Conservation (phyloP, 306 rosid genomes). For the Vachellia collinsii region DNA sequence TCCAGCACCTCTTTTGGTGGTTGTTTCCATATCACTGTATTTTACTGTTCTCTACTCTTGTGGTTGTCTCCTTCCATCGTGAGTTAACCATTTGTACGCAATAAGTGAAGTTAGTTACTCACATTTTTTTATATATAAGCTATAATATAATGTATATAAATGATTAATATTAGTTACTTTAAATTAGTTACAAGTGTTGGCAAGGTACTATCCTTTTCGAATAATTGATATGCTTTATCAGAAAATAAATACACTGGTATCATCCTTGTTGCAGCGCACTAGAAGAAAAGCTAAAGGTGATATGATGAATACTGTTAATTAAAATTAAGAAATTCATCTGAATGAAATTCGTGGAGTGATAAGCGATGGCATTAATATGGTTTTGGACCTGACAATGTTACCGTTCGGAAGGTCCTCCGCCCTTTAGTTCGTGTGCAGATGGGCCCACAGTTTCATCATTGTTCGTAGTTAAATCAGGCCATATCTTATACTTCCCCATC, state of each 20-base stretch:
- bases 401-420: not conserved
- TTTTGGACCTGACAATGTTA: not conserved
- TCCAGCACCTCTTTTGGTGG: too few species aligned
- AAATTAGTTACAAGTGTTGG: not conserved
- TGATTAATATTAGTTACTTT: not conserved
- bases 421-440: not conserved
- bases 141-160: not conserved
- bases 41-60: too few species aligned
- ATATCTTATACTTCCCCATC: too few species aligned
- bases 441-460: conserved; percentile 3
- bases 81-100: not conserved
- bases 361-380: not conserved
- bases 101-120: not conserved
- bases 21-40: too few species aligned
- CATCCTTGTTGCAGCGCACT: not conserved
- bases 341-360: not conserved
- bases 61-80: too few species aligned
- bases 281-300: not conserved
- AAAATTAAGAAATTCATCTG: not conserved
- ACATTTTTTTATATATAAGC: not conserved
- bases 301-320: not conserved
- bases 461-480: conserved; percentile 22
- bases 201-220: not conserved
- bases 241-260: not conserved
- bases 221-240: not conserved